Evolutionary conservation across 2,329 filamentous ascomycete genomes (phyloP), one percentile per base, ranked within the genome.

Genomic region (Talaromyces sp.): DNA sequence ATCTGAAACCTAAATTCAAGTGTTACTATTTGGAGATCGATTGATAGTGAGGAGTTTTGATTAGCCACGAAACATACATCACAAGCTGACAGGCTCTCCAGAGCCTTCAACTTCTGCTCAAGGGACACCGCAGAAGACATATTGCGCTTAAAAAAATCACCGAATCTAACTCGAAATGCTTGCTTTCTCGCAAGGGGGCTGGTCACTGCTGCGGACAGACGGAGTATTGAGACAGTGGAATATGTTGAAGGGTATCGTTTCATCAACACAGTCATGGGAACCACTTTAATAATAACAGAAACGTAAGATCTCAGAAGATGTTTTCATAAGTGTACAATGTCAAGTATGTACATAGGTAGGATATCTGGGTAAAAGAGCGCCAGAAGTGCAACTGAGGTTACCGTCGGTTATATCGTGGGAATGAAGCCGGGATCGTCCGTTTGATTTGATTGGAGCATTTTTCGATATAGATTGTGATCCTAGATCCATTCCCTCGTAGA

Each of bases 1-100:
- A 75, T 93, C 90, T 11, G 90, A 91, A 67, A 92, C 81, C 82
- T 91, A 61, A 38, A 51, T 11, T n/a, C n/a, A 17, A n/a, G 6
- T 40, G 47, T 47, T 53, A 53, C 15, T n/a, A 31, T n/a, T 53
- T 19, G 13, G 13, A 51, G 49, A 53, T 53, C n/a, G 25, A 53
- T n/a, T n/a, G 6, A 53, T 31, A 11, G 3, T 8, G 15, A 29
- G 15, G 15, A 53, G 5, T 29, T n/a, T 31, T n/a, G 5, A n/a
- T 51, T 17, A 11, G 27, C 34, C n/a, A n/a, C 15, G 31, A 31
- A 25, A 58, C 64, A 45, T 66, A 68, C 66, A 59, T 68, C 66
- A 47, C 66, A 68, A 27, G 66, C 59, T 8, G 66, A 66, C 17
- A 64, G 15, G 19, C 29, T 38, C 47, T 67, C 61, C 17, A 67